phyloP scores from a whole-genome alignment of 169 alveolate species.

The Plasmodium fragile region DNA sequence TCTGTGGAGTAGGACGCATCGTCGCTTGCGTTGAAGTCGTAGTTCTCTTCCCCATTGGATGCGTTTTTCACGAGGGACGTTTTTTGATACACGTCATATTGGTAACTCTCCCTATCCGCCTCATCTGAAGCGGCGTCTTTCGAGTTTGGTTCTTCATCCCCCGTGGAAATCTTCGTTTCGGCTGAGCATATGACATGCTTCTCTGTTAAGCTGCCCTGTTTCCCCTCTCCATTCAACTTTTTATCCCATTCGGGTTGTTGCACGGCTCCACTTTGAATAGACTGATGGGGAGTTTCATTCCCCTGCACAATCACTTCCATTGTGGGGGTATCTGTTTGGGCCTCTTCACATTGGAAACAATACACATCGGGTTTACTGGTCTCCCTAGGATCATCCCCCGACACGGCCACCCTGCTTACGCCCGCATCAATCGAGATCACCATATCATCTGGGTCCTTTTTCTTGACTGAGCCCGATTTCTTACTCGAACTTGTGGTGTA shows the following conservation, averaged over 20 bases:
- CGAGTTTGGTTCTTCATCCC: not conserved
- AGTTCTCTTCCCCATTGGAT: constrained; percentile 18
- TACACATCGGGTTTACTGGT: not conserved
- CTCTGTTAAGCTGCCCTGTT: not conserved
- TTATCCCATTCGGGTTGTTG: not conserved
- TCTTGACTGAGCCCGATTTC: not conserved
- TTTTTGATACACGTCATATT: not conserved
- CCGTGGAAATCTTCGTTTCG: not conserved
- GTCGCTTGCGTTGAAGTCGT: constrained; percentile 30
- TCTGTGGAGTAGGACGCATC: constrained; percentile 61
- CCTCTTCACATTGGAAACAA: not conserved
- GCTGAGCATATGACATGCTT: not conserved
- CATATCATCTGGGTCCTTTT: not conserved
- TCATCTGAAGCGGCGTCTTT: not conserved
- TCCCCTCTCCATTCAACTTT: not conserved
- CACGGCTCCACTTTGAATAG: not conserved
- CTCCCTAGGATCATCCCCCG: not conserved
- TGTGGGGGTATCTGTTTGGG: not conserved
- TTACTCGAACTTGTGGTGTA: not conserved
- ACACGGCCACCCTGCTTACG: not conserved
- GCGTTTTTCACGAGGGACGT: not conserved
- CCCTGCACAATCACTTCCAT: not conserved
- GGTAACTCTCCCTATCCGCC: not conserved
- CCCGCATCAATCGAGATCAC: not conserved
- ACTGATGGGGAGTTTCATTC: not conserved